Percentiles rank a stretch among this genome's conserved stretches.
Conservation (phyloP, 169 alveolate species). For the Eimeria falciformis region DNA sequence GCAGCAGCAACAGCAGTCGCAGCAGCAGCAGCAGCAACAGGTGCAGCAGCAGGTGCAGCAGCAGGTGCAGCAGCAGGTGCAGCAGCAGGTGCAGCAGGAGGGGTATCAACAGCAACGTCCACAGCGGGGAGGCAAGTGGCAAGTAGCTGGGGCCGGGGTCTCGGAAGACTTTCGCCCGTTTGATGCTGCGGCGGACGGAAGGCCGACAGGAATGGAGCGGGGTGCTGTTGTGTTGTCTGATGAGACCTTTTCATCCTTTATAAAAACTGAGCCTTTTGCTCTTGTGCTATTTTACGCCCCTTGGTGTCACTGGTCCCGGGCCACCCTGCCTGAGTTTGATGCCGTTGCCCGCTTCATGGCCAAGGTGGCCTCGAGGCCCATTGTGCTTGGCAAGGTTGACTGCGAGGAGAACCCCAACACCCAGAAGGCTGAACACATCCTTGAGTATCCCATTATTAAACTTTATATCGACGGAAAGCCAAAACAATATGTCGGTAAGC, state of each 20-base stretch:
- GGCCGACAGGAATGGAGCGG: neutral
- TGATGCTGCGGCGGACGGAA: neutral
- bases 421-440: slow-evolving; percentile 79
- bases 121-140: neutral
- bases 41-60: neutral
- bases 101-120: neutral
- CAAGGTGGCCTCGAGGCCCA: slow-evolving; percentile 13
- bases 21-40: neutral
- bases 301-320: slow-evolving; percentile 75
- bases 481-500: slow-evolving; percentile 80
- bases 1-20: neutral
- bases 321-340: slow-evolving; percentile 69
- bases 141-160: too few relatives aligned
- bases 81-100: slow-evolving; percentile 11
- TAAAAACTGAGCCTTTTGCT: neutral
- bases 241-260: neutral
- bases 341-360: slow-evolving; percentile 80
- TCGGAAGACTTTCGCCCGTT: too few relatives aligned
- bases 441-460: slow-evolving; percentile 85
- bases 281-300: slow-evolving; percentile 70
- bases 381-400: slow-evolving; percentile 58
- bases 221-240: slow-evolving; percentile 10
- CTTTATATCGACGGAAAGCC: slow-evolving; percentile 81
- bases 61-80: neutral
- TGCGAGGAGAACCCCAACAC: slow-evolving; percentile 71